These are phyloP conservation scores for Metarhizium anisopliae DNA, from an alignment of 2,329 filamentous ascomycete genomes.

Conservation along the genomic window DNA sequence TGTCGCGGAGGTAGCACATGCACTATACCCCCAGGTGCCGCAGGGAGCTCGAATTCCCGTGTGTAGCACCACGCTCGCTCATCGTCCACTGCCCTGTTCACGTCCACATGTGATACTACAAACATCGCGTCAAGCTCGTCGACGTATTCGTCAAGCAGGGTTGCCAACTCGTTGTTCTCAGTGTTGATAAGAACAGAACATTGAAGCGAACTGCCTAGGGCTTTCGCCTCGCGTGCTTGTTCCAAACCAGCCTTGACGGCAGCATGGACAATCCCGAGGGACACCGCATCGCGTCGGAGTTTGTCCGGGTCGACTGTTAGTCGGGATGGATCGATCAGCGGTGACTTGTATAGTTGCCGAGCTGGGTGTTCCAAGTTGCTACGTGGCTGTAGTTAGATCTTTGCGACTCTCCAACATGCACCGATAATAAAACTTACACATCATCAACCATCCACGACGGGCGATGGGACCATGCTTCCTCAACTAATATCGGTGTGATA, in stretches of 20 bases:
- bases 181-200: conserved; percentile 55
- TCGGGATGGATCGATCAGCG: conserved; percentile 31
- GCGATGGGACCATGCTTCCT: conserved; percentile 78
- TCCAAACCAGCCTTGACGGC: conserved; percentile 73
- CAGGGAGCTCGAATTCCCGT: conserved; percentile 33
- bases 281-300: conserved; percentile 33
- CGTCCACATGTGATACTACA: conserved; percentile 56
- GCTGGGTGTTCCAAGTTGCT: conserved; percentile 30
- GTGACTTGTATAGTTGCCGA: conserved; percentile 36
- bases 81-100: conserved; percentile 28
- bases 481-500: conserved; percentile 72
- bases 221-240: conserved; percentile 58
- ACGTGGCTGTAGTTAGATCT: not conserved
- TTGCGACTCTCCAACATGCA: conserved; percentile 3
- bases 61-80: conserved; percentile 30
- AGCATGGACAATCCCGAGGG: conserved; percentile 46
- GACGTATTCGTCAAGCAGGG: conserved; percentile 28
- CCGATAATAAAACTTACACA: conserved; percentile 22
- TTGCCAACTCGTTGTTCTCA: conserved; percentile 24
- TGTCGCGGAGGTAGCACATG: conserved; percentile 39
- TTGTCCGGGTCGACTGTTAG: conserved; percentile 27
- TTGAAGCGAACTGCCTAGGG: conserved; percentile 73
- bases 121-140: conserved; percentile 55
- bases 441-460: conserved; percentile 53
- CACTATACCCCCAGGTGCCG: conserved; percentile 24